A percentile compares a stretch with the other conserved stretches of the same genome.
phyloP scores from a whole-genome alignment of 768 basidiomycete genomes.

The Mrakia hoshinonis region DNA sequence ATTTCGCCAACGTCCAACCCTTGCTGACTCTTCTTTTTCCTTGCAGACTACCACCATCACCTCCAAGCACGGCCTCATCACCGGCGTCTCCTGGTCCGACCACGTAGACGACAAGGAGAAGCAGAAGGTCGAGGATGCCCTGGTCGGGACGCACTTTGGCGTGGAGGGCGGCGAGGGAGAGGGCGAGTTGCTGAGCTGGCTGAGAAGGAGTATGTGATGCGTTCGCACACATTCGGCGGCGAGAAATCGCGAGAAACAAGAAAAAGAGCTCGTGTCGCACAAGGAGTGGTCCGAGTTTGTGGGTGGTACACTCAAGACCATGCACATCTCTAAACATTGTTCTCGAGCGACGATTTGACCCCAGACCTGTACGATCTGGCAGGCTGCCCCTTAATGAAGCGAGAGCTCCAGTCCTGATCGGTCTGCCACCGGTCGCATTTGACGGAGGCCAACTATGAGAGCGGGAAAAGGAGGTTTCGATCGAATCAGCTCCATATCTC shows the following conservation, averaged over 20 bases:
- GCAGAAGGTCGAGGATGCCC: background rate
- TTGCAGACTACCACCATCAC: conserved; percentile 47
- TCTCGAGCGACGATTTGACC: too few species aligned
- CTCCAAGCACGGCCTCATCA: conserved; percentile 60
- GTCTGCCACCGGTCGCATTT: too few species aligned
- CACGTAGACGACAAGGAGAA: background rate
- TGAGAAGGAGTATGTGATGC: background rate
- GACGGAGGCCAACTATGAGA: too few species aligned
- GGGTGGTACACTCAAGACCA: too few species aligned
- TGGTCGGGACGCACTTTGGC: conserved; percentile 16
- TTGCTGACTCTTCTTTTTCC: background rate
- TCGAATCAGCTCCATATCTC: too few species aligned
- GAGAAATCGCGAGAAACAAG: background rate
- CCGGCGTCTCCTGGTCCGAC: background rate
- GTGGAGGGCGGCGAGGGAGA: background rate
- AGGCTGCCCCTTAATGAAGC: too few species aligned
- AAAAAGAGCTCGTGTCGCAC: background rate
- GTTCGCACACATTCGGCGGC: too few species aligned
- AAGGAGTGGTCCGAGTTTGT: too few species aligned
- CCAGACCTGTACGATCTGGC: too few species aligned
- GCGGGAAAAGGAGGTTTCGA: too few species aligned
- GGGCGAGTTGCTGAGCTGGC: background rate
- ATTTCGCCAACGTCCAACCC: background rate
- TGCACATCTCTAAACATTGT: too few species aligned
- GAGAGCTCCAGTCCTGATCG: too few species aligned